phyloP scores from a whole-genome alignment of 106 monocot genomes.

The Apostasia shenzhenica region DNA sequence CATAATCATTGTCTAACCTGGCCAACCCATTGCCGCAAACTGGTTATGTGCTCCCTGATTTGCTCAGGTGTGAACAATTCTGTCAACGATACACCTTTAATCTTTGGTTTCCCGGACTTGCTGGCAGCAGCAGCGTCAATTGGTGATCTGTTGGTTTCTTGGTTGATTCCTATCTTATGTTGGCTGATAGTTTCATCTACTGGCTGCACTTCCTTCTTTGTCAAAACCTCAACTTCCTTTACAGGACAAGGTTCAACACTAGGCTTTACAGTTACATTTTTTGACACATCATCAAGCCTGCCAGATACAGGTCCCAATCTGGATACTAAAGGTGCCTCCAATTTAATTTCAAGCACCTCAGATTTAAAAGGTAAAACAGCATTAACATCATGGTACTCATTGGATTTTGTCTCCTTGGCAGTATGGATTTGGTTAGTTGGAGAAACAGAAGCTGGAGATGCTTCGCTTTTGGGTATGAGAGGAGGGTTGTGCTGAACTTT shows the following conservation, averaged over 20 bases:
- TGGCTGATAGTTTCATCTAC: slow-evolving; percentile 33
- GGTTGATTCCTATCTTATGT: slow-evolving; percentile 39
- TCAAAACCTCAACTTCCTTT: slow-evolving; percentile 23
- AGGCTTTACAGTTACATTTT: slow-evolving; percentile 13
- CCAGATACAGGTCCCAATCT: slow-evolving; percentile 15
- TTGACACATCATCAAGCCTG: slow-evolving; percentile 18
- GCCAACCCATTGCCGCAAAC: slow-evolving; percentile 92
- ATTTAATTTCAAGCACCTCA: slow-evolving; percentile 40
- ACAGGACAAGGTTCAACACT: slow-evolving; percentile 15
- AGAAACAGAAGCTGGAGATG: slow-evolving; percentile 29
- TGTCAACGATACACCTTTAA: slow-evolving; percentile 96
- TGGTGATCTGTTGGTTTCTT: slow-evolving; percentile 35
- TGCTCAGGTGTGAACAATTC: slow-evolving; percentile 97
- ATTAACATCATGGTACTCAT: slow-evolving; percentile 19
- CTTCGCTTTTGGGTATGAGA: slow-evolving; percentile 32
- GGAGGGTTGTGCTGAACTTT: slow-evolving; percentile 41
- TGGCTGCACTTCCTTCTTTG: slow-evolving; percentile 43
- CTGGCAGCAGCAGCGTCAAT: slow-evolving; percentile 37
- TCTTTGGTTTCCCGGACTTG: slow-evolving; percentile 98
- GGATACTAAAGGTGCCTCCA: slow-evolving; percentile 23
- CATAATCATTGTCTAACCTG: slow-evolving; percentile 47
- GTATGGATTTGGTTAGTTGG: slow-evolving; percentile 22
- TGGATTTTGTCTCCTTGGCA: slow-evolving; percentile 18
- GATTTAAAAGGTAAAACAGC: slow-evolving; percentile 14
- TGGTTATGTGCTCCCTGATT: slow-evolving; percentile 73